Conservation (phyloP, 768 basidiomycete species). For the Trametes cingulata region DNA sequence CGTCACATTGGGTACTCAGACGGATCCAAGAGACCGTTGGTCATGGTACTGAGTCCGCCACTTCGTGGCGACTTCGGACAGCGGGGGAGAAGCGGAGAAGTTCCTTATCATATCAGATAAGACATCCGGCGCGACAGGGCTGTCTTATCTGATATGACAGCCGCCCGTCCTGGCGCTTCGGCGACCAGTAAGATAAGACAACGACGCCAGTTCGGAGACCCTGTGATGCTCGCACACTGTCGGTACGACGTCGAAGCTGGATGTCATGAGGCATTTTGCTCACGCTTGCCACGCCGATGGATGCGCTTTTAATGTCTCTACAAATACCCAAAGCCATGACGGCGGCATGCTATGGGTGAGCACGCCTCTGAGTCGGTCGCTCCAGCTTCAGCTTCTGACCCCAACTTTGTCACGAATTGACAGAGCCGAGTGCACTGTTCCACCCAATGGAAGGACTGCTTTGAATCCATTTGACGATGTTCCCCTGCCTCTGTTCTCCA, state of each 20-base stretch:
- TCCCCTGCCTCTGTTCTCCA: no score
- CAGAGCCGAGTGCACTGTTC: no score
- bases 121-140: background rate
- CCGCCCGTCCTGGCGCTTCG: background rate
- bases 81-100: constrained; percentile 5
- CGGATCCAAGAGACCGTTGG: background rate
- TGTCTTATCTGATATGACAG: constrained; percentile 5
- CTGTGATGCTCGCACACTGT: constrained; percentile 2
- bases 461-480: no score
- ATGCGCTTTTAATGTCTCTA: no score
- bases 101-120: constrained; percentile 10
- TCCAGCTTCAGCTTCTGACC: no score
- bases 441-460: no score
- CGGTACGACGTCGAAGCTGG: background rate
- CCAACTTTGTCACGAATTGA: no score
- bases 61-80: background rate
- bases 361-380: no score
- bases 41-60: background rate
- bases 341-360: no score
- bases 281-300: background rate
- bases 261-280: background rate
- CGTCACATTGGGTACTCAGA: background rate
- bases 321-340: no score
- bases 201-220: background rate
- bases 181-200: background rate